Evolutionary conservation across 1,284 basidiomycete genomes (phyloP).

Genomic region (Cutaneotrichosporon dermatis): DNA sequence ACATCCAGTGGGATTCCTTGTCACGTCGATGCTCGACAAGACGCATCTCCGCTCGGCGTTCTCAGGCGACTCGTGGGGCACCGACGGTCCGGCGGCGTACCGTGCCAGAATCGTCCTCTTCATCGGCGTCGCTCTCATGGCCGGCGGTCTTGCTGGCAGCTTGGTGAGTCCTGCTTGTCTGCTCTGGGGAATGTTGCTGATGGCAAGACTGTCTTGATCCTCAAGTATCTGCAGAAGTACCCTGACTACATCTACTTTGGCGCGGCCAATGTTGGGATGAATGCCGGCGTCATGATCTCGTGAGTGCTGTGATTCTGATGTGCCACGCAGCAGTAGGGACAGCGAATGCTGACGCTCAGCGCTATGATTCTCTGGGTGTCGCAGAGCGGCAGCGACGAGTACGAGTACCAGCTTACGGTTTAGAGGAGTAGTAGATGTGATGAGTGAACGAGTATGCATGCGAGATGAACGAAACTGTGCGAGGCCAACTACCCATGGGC

Average conservation of each 20-base stretch:
- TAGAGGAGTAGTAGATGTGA: slow-evolving; percentile 16
- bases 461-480: not conserved
- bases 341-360: slow-evolving; percentile 21
- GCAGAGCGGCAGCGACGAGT: slow-evolving; percentile 49
- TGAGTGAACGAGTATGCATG: not conserved
- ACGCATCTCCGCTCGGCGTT: slow-evolving; percentile 79
- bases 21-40: slow-evolving; percentile 94
- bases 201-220: slow-evolving; percentile 72
- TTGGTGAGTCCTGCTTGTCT: slow-evolving; percentile 59
- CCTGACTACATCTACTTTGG: slow-evolving; percentile 87
- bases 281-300: slow-evolving; percentile 81
- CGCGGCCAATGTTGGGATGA: slow-evolving; percentile 89
- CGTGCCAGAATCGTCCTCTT: slow-evolving; percentile 84
- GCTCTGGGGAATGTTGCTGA: not conserved
- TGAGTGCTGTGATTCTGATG: slow-evolving; percentile 17
- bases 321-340: too few species aligned
- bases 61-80: slow-evolving; percentile 54
- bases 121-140: slow-evolving; percentile 94
- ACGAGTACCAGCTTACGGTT: slow-evolving; percentile 50
- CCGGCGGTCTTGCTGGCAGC: slow-evolving; percentile 89
- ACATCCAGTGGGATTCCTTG: slow-evolving; percentile 71
- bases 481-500: too few species aligned
- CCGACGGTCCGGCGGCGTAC: slow-evolving; percentile 79
- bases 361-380: slow-evolving; percentile 49
- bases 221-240: slow-evolving; percentile 82